Evolutionary conservation across 768 basidiomycete species (phyloP), one percentile per base, ranked within the genome.

Genomic region (Leucocoprinus sp.): DNA sequence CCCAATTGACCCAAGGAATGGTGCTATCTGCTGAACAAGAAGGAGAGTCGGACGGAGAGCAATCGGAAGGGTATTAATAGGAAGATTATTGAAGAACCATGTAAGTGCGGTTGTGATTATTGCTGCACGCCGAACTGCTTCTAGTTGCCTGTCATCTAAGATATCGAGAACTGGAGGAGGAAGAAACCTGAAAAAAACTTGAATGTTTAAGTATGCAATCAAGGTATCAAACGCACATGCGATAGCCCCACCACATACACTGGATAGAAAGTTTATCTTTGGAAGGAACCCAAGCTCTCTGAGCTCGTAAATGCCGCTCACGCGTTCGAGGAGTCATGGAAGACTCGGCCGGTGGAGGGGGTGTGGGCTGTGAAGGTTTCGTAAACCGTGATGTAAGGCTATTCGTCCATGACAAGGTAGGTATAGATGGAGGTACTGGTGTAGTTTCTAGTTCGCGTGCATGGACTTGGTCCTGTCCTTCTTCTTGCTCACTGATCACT

Each of bases 231-330:
- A 60, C 82, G 40, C 54, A 86, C 85, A 91, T 65, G 46, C 85
- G 73, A 59, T 85, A 92, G 0, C 88, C 89, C 88, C 88, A 77
- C 88, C 89, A 92, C 59, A 78, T 74, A 1, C 80, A 76, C 57
- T 90, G 79, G 17, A 88, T 67, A 1, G 85, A 89, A 9, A 91
- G 64, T 50, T 87, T 77, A 1, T 79, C 82, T 21, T 65, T 66
- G 0, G 83, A 86, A 0, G 88, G 88, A 7, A 86, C 68, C 86
- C 87, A 91, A 22, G 29, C 21, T 8, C 45, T 33, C 21, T 48
- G 50, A 22, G 42, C 34, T 9, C 43, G 51, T 7, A 44, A 18
- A 3, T 28, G 37, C 22, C 46, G 27, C 26, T 35, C 39, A 12
- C 18, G 46, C 12, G 39, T 48, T 33, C 46, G 39, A 41, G 46